Conservation (phyloP, 1,284 basidiomycete species). For the Peniophora sp. region DNA sequence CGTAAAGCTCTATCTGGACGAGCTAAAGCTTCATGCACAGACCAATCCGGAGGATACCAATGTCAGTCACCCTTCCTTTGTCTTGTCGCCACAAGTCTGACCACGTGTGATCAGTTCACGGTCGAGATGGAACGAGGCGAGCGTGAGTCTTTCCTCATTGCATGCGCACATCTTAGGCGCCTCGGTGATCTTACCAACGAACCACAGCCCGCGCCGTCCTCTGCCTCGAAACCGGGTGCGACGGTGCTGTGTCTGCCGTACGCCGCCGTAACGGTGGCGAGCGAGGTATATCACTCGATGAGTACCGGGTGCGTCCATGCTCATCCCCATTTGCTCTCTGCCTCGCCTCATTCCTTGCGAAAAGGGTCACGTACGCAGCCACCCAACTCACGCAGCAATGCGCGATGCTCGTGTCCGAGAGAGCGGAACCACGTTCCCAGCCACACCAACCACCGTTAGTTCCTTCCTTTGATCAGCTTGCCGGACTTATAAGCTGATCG, state of each 20-base stretch:
- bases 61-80: background rate
- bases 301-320: slow-evolving; percentile 31
- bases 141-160: slow-evolving; percentile 1
- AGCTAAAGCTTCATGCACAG: background rate
- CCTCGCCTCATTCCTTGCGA: background rate
- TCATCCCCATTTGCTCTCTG: background rate
- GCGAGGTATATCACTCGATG: slow-evolving; percentile 31
- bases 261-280: slow-evolving; percentile 11
- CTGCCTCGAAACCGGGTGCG: slow-evolving; percentile 38
- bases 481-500: background rate
- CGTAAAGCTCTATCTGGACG: background rate
- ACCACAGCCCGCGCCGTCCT: slow-evolving; percentile 32
- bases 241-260: slow-evolving; percentile 24
- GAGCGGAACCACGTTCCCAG: background rate
- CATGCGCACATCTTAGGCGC: slow-evolving; percentile 6
- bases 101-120: background rate
- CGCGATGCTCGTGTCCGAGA: background rate
- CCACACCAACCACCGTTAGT: background rate
- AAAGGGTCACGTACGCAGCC: background rate
- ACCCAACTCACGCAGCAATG: background rate
- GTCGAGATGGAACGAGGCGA: background rate
- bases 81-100: background rate
- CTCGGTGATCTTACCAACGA: slow-evolving; percentile 1
- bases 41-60: background rate
- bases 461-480: background rate